phyloP scores from a whole-genome alignment of 768 basidiomycete genomes.

The Rubroboletus satanas region DNA sequence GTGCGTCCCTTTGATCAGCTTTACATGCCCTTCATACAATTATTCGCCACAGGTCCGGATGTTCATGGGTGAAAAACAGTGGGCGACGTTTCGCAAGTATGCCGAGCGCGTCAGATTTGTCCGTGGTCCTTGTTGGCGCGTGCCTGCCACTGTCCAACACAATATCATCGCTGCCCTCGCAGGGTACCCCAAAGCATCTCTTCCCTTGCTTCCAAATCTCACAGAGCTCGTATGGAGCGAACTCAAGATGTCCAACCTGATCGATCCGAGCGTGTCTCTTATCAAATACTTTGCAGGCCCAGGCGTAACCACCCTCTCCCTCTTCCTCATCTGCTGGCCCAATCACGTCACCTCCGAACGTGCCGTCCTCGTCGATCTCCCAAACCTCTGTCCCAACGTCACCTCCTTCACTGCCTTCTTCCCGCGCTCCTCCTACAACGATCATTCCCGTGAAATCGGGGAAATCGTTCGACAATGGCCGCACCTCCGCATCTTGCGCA shows the following conservation, averaged over 20 bases:
- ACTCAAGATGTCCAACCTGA: slow-evolving; percentile 21
- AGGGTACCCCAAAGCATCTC: slow-evolving; percentile 6
- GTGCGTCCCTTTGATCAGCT: slow-evolving; percentile 10
- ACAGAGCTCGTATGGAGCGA: slow-evolving; percentile 24
- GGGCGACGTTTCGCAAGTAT: slow-evolving; percentile 24
- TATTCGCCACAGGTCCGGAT: slow-evolving; percentile 13
- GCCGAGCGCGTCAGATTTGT: slow-evolving; percentile 23
- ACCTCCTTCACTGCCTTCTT: slow-evolving; percentile 25
- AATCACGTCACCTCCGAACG: slow-evolving; percentile 19
- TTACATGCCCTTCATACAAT: background rate
- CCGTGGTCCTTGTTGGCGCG: slow-evolving; percentile 21
- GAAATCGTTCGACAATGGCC: slow-evolving; percentile 22
- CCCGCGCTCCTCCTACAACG: slow-evolving; percentile 26
- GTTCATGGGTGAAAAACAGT: slow-evolving; percentile 28
- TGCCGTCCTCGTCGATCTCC: slow-evolving; percentile 19
- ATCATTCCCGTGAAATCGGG: slow-evolving; percentile 26
- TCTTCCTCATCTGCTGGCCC: slow-evolving; percentile 25
- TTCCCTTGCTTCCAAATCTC: slow-evolving; percentile 27
- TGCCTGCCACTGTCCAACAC: slow-evolving; percentile 14
- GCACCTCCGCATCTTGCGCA: slow-evolving; percentile 13
- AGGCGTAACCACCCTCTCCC: slow-evolving; percentile 15
- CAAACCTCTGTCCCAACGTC: slow-evolving; percentile 24
- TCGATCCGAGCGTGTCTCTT: slow-evolving; percentile 23
- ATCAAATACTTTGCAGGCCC: slow-evolving; percentile 26
- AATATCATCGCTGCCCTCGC: slow-evolving; percentile 18